Base-by-base conservation (phyloP, 108 stramenopile species). In the Discostella pseudostelligera region DNA sequence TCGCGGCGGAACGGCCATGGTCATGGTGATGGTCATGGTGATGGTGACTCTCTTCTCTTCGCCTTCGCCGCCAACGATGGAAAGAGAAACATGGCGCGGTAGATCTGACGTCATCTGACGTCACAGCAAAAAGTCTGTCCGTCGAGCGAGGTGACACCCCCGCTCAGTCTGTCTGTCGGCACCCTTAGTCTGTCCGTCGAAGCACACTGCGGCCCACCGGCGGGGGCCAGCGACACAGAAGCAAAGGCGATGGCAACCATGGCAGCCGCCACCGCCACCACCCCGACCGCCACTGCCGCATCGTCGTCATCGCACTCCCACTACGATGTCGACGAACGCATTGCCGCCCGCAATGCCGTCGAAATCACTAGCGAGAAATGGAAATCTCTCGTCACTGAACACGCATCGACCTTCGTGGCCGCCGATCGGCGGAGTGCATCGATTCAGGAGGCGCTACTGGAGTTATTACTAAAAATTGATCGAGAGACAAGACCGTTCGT, bases 371-470 rank as follows among this genome's bases (percentile, higher is more conserved):
- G 89, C 59, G 91, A 89, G 62, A 82, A 78, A 64, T 79, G 88
- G 59, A 82, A 79, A 47, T 75, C 82, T 9, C 70, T 93, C 35
- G 86, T 85, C 70, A 87, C 88, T n/a, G 67, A 82, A 24, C 80
- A 89, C 69, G 91, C 88, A 9, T 81, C 83, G 29, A 85, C 88
- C 16, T 93, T 93, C 78, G 91, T 89, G 12, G 71, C 84, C 13
- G 91, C 89, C 56, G 88, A 93, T 63, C 87, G 88, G n/a, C 85
- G 91, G 13, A 83, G 87, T 13, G 71, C 67, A 10, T 76, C 85
- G 0, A 43, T 93, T 60, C 78, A 81, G 40, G 37, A 59, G 47
- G 67, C 91, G 8, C 70, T 93, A 42, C 57, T 74, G 45, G 78
- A 85, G 44, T 64, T 92, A 26, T 62, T 88, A 14, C 29, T 58